Base-by-base conservation (phyloP, 2,329 filamentous ascomycete genomes). In the Pseudogymnoascus sp. region DNA sequence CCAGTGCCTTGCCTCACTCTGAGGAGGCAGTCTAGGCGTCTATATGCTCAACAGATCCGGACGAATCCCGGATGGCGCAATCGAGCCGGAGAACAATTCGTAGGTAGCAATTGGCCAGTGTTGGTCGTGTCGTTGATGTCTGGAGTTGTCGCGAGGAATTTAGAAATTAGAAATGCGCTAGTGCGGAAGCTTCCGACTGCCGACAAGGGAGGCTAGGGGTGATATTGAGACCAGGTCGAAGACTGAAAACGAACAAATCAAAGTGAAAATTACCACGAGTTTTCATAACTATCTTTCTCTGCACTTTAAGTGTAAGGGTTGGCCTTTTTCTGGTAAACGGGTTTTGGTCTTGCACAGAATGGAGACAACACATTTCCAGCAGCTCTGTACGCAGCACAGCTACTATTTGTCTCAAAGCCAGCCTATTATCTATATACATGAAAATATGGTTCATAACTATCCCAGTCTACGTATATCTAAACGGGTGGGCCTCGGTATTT, bases 401-500 rank as follows among this genome's bases (percentile, higher is more conserved):
- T 45, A 21, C 10, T 48, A 48, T 14, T 14, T 23, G 19, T 25
- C 13, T 14, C n/a, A 28, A 28, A n/a, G 6, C 45, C 14, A n/a
- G 23, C 23, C 8, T 8, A 54, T 10, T 54, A 54, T 54, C 48
- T 54, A 54, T 54, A 16, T 54, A 54, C 14, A 51, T 51, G 21
- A 51, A 48, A n/a, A 25, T 48, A 14, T 23, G 10, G 6, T 25
- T 48, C 25, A n/a, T 7, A 61, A n/a, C 23, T 39, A 63, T 39
- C 21, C 14, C 62, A 31, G 23, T 34, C n/a, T 28, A 60, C 6
- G 19, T 21, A 28, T 71, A 65, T 61, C 65, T 70, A 43, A 73
- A 62, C 4, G 71, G 71, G 68, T 73, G 72, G 14, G 72, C 72
- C 64, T 73, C 72, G 0, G 71, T 73, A 69, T 74, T 74, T 64